These are phyloP conservation scores for Rhynchosporium graminicola DNA, from an alignment of 2,329 filamentous ascomycete species.

Conservation along the genomic window DNA sequence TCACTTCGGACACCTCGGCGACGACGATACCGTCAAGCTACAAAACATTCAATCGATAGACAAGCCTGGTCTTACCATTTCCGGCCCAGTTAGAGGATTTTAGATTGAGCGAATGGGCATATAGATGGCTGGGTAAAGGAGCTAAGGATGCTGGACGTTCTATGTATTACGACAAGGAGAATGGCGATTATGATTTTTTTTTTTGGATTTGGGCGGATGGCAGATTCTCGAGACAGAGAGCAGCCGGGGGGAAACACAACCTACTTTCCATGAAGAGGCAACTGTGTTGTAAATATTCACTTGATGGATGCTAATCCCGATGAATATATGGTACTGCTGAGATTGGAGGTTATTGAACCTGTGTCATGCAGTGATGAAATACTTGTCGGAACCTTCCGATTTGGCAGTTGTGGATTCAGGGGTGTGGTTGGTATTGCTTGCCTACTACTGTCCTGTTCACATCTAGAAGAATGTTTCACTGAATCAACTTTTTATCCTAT, in stretches of 20 bases:
- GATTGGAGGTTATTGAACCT: background rate
- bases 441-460: background rate
- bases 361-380: background rate
- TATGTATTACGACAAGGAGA: conserved; percentile 2
- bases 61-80: conserved; percentile 8
- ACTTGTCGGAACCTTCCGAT: background rate
- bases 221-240: background rate
- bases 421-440: too few relatives aligned
- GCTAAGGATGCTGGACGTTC: conserved; percentile 15
- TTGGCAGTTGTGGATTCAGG: too few relatives aligned
- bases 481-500: conserved; percentile 25
- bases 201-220: background rate
- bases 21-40: conserved; percentile 18
- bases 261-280: background rate
- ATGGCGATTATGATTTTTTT: background rate
- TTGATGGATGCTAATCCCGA: background rate
- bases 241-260: background rate
- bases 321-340: background rate
- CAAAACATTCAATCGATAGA: conserved; percentile 9
- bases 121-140: background rate
- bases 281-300: background rate
- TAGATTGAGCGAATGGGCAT: background rate
- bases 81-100: conserved; percentile 1
- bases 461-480: background rate
- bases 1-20: conserved; percentile 6